A percentile compares a stretch with the other conserved stretches of the same genome.
These are phyloP conservation scores for Cutaneotrichosporon sp. DNA, from an alignment of 1,284 basidiomycete genomes.

Conservation along the genomic window DNA sequence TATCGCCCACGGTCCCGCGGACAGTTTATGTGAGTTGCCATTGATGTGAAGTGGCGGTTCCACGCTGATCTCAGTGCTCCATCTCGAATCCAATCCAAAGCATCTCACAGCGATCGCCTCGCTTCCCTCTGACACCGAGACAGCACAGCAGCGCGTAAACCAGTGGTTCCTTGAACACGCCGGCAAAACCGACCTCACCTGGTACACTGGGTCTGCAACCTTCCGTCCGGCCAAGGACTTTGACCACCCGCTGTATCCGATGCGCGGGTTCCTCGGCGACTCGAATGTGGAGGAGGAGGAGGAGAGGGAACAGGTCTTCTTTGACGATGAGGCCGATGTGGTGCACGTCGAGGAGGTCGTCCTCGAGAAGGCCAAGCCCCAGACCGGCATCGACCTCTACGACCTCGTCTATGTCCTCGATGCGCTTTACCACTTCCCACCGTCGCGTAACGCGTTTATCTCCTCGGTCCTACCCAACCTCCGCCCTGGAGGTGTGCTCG, in stretches of 20 bases:
- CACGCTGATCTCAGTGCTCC: slow-evolving; percentile 51
- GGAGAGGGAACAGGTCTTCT: slow-evolving; percentile 7
- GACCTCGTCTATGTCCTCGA: slow-evolving; percentile 59
- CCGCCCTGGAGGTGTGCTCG: slow-evolving; percentile 60
- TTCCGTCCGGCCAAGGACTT: slow-evolving; percentile 32
- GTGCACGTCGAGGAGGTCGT: background rate
- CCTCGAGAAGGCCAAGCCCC: background rate
- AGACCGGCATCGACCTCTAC: slow-evolving; percentile 31
- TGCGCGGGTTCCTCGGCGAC: slow-evolving; percentile 40
- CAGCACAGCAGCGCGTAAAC: slow-evolving; percentile 57
- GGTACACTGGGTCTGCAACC: slow-evolving; percentile 28
- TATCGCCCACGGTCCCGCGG: slow-evolving; percentile 69
- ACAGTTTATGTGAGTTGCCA: slow-evolving; percentile 59
- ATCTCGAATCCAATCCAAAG: slow-evolving; percentile 47
- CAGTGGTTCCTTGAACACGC: slow-evolving; percentile 11
- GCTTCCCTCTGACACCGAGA: slow-evolving; percentile 58
- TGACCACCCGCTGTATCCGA: slow-evolving; percentile 44
- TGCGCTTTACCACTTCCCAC: slow-evolving; percentile 69
- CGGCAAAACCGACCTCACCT: slow-evolving; percentile 26
- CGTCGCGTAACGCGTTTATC: slow-evolving; percentile 58
- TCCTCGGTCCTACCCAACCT: slow-evolving; percentile 57
- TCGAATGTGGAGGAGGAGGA: background rate
- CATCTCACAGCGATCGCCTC: slow-evolving; percentile 64
- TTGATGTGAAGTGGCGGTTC: slow-evolving; percentile 22
- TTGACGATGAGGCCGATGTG: slow-evolving; percentile 2